A percentile compares a stretch with the other conserved stretches of the same genome.
phyloP scores from a whole-genome alignment of 345 rosid genomes.

The Populus pruinosa region DNA sequence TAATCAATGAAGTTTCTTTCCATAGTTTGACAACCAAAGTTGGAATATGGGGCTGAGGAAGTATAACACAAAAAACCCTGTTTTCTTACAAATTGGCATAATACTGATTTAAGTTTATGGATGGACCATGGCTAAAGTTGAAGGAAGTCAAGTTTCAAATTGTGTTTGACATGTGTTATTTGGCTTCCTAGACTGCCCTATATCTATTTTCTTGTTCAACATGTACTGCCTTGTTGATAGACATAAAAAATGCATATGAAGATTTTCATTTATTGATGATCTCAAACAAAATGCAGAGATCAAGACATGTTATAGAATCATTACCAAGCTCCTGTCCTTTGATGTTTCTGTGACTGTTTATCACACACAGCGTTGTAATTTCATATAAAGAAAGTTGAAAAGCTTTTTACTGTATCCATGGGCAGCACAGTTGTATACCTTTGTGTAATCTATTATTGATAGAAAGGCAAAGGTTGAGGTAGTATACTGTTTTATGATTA shows the following conservation, averaged over 20 bases:
- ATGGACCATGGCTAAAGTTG: background rate
- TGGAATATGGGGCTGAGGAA: too few relatives aligned
- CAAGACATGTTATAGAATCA: background rate
- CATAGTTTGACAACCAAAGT: too few relatives aligned
- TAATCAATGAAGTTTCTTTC: too few relatives aligned
- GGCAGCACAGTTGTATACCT: background rate
- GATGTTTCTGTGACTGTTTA: background rate
- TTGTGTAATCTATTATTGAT: background rate
- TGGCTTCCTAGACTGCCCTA: background rate
- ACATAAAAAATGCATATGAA: background rate
- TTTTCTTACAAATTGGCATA: background rate
- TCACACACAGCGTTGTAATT: background rate
- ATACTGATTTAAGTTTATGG: background rate
- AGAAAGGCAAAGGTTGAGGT: background rate
- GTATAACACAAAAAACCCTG: background rate
- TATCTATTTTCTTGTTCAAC: background rate
- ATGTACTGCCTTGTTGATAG: background rate
- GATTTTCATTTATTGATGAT: background rate
- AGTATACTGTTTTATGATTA: background rate
- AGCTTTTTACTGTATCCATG: background rate
- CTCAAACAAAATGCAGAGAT: background rate
- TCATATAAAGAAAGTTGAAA: background rate
- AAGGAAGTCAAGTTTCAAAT: background rate
- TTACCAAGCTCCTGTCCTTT: background rate
- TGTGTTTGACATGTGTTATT: background rate